A percentile compares a stretch with the other conserved stretches of the same genome.
Evolutionary conservation across 2,329 filamentous ascomycete species (phyloP).

Genomic region (Epichloe coenophiala): DNA sequence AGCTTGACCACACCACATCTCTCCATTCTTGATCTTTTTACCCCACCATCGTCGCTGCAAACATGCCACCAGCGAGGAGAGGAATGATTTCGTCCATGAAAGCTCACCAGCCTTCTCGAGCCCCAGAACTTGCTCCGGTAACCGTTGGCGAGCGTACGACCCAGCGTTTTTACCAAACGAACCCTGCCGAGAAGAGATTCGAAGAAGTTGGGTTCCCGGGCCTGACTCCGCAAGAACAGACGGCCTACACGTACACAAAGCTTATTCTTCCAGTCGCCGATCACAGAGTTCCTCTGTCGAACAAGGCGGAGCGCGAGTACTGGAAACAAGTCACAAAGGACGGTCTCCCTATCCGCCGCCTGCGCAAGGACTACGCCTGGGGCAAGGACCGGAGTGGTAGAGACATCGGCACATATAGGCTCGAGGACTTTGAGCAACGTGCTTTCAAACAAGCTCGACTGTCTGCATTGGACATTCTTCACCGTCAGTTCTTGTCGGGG

Average conservation of each 20-base stretch:
- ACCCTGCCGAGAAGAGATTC: conserved; percentile 32
- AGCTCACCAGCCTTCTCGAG: conserved; percentile 4
- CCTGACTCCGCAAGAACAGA: conserved; percentile 34
- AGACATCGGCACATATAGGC: conserved; percentile 33
- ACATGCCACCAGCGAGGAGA: conserved; percentile 9
- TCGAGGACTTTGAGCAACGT: conserved; percentile 31
- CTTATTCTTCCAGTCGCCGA: conserved; percentile 29
- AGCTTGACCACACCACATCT: background rate
- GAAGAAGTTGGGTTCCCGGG: conserved; percentile 30
- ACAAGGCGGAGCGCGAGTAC: conserved; percentile 41
- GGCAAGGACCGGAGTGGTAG: conserved; percentile 36
- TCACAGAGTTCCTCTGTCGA: conserved; percentile 20
- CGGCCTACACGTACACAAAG: conserved; percentile 33
- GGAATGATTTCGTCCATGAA: background rate
- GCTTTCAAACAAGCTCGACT: conserved; percentile 28
- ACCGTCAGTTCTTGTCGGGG: conserved; percentile 29
- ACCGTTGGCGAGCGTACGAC: conserved; percentile 36
- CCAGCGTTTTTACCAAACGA: conserved; percentile 34
- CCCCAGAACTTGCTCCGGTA: conserved; percentile 22
- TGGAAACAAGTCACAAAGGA: conserved; percentile 44
- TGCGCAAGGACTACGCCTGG: conserved; percentile 30
- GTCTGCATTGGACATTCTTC: conserved; percentile 28
- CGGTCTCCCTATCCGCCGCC: conserved; percentile 33
- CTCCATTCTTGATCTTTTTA: conserved; percentile 3
- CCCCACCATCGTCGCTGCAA: conserved; percentile 9